Percentiles rank a stretch among this genome's conserved stretches.
phyloP scores from a whole-genome alignment of 495 filamentous ascomycete species.

The Tuber melanosporum region DNA sequence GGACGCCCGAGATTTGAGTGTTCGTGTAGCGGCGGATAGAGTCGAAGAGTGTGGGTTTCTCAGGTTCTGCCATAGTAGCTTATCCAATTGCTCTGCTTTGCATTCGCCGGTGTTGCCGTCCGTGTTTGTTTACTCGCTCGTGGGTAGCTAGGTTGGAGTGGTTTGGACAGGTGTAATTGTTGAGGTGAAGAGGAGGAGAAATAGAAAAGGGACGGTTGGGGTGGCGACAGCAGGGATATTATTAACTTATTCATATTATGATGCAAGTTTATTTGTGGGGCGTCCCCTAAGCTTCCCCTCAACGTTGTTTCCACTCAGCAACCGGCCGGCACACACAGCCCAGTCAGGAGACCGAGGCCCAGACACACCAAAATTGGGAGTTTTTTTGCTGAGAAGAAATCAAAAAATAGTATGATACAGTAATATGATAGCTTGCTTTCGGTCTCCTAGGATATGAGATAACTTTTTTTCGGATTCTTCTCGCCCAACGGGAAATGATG shows the following conservation, averaged over 20 bases:
- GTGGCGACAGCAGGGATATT: not conserved
- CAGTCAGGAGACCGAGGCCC: not conserved
- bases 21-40: conserved; percentile 39
- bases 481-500: too few relatives aligned
- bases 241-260: not conserved
- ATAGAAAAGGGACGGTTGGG: not conserved
- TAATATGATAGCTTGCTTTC: too few relatives aligned
- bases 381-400: too few relatives aligned
- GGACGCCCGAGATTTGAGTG: conserved; percentile 31
- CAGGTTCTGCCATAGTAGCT: not conserved
- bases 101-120: not conserved
- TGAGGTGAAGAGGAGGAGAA: not conserved
- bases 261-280: not conserved
- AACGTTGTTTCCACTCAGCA: not conserved
- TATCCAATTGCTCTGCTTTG: not conserved
- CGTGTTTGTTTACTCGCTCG: not conserved
- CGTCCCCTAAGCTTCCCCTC: not conserved
- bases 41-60: conserved; percentile 22
- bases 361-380: not conserved
- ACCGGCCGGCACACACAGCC: too few relatives aligned
- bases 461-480: too few relatives aligned
- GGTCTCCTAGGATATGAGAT: too few relatives aligned
- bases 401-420: too few relatives aligned
- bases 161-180: not conserved
- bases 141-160: not conserved